Evolutionary conservation across 2,329 filamentous ascomycete genomes (phyloP).

Genomic region (Pseudogymnoascus sp.): DNA sequence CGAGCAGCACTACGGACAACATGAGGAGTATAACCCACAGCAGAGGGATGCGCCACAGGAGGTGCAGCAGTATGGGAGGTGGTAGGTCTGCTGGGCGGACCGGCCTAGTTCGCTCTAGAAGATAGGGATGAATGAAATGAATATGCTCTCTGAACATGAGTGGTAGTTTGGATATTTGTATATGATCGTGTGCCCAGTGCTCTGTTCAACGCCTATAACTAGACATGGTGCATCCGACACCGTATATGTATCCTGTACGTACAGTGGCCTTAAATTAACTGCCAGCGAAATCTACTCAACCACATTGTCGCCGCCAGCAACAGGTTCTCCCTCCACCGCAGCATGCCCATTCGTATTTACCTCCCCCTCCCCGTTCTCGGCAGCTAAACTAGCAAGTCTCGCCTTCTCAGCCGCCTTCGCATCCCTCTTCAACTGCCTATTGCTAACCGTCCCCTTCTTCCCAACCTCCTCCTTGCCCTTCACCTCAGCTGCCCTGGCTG

Average conservation of each 20-base stretch:
- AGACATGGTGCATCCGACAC: not conserved
- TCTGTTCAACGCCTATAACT: not conserved
- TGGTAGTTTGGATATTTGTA: not conserved
- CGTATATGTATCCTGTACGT: not conserved
- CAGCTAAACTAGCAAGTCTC: not conserved
- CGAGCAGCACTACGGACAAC: conserved; percentile 50
- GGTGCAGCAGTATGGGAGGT: conserved; percentile 25
- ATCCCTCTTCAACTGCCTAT: conserved; percentile 9
- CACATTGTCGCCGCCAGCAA: not conserved
- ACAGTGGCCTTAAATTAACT: too few species aligned
- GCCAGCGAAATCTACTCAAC: not conserved
- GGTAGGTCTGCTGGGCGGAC: not conserved
- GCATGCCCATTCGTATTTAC: not conserved
- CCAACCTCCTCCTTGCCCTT: conserved; percentile 46
- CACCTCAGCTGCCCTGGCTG: conserved; percentile 26
- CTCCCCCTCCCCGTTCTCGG: not conserved
- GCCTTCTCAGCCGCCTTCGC: not conserved
- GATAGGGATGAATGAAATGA: not conserved
- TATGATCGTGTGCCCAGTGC: not conserved
- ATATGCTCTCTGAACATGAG: not conserved
- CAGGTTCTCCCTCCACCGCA: not conserved
- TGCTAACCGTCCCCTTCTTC: conserved; percentile 19
- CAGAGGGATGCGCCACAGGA: conserved; percentile 28
- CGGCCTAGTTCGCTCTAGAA: not conserved
- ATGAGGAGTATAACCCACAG: conserved; percentile 34